A percentile compares a stretch with the other conserved stretches of the same genome.
Conservation (phyloP, 495 filamentous ascomycete species). For the Aspergillus baeticus region DNA sequence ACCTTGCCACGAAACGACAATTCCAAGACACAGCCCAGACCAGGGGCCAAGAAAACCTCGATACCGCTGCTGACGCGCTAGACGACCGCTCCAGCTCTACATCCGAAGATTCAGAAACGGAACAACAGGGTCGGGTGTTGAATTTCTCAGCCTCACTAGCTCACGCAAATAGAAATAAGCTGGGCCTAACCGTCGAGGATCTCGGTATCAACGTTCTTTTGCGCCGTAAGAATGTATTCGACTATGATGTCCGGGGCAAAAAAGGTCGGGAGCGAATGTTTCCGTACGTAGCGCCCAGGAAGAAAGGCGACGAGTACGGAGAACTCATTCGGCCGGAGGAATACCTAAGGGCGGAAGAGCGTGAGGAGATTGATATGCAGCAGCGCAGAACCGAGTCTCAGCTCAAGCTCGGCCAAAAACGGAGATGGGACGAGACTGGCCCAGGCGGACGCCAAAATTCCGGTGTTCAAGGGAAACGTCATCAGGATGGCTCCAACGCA, state of each 20-base stretch:
- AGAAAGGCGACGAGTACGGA: conserved; percentile 85
- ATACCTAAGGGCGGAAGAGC: conserved; percentile 89
- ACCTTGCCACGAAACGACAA: conserved; percentile 79
- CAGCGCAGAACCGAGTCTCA: conserved; percentile 51
- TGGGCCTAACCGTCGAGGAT: conserved; percentile 79
- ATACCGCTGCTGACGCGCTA: conserved; percentile 70
- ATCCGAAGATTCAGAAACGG: conserved; percentile 84
- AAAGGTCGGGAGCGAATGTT: conserved; percentile 94
- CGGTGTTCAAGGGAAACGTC: conserved; percentile 44
- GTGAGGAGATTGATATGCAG: conserved; percentile 72
- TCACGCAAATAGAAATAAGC: conserved; percentile 76
- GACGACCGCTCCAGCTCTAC: conserved; percentile 84
- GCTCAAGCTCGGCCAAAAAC: conserved; percentile 82
- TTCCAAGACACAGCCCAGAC: conserved; percentile 72
- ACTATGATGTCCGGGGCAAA: conserved; percentile 90
- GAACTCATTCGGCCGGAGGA: conserved; percentile 92
- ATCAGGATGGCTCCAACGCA: conserved; percentile 38
- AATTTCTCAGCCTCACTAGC: conserved; percentile 82
- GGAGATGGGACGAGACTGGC: conserved; percentile 81
- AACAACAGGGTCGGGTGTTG: conserved; percentile 87
- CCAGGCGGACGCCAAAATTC: conserved; percentile 37
- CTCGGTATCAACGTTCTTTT: conserved; percentile 87
- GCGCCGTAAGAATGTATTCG: conserved; percentile 81
- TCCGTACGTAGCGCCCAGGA: conserved; percentile 76
- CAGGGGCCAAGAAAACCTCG: conserved; percentile 61